Percentiles rank a stretch among this genome's conserved stretches.
These are phyloP conservation scores for Ilyonectria mors-panacis DNA, from an alignment of 2,329 filamentous ascomycete species.

Conservation along the genomic window DNA sequence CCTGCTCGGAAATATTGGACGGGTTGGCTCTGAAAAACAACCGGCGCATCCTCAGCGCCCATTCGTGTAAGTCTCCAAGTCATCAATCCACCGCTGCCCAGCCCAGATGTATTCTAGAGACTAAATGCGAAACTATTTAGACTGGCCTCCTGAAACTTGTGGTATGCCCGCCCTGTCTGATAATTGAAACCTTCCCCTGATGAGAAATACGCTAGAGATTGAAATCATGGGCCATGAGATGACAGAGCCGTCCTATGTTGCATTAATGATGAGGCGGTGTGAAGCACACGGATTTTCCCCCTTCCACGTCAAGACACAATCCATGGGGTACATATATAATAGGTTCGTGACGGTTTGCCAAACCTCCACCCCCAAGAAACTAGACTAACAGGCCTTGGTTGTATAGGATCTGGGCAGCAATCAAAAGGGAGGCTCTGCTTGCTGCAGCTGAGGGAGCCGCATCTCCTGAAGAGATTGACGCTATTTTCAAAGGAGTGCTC, in stretches of 20 bases:
- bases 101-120: not conserved
- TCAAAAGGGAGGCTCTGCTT: conserved; percentile 51
- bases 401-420: conserved; percentile 51
- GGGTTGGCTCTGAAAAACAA: conserved; percentile 52
- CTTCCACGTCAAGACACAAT: conserved; percentile 49
- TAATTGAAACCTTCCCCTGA: not conserved
- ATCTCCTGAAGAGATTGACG: conserved; percentile 50
- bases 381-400: not conserved
- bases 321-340: conserved; percentile 53
- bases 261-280: conserved; percentile 45
- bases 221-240: conserved; percentile 52
- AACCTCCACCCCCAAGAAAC: not conserved
- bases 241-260: conserved; percentile 41
- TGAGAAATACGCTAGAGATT: conserved; percentile 35
- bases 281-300: conserved; percentile 49
- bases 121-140: conserved; percentile 20
- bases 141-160: conserved; percentile 53
- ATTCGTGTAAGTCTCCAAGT: conserved; percentile 55
- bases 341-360: conserved; percentile 32
- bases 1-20: conserved; percentile 59
- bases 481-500: conserved; percentile 49
- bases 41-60: conserved; percentile 58
- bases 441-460: conserved; percentile 50
- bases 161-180: conserved; percentile 28
- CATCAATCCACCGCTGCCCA: not conserved